These are phyloP conservation scores for Hypoxylon intermedium DNA, from an alignment of 495 filamentous ascomycete genomes.

Conservation along the genomic window DNA sequence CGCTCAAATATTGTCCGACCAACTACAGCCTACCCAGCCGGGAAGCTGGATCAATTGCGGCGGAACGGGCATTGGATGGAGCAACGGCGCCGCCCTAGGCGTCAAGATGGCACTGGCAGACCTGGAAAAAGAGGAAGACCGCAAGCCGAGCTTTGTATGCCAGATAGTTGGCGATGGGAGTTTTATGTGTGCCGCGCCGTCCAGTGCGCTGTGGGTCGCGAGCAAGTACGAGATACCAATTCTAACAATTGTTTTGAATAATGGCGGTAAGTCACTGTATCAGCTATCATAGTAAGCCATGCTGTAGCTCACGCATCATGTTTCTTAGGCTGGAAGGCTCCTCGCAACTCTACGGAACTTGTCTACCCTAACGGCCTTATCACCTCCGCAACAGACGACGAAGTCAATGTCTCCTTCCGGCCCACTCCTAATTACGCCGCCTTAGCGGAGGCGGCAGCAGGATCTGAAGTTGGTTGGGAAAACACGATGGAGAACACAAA, in stretches of 20 bases:
- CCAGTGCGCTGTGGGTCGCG: conserved; percentile 46
- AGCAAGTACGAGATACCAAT: conserved; percentile 46
- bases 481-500: conserved; percentile 4
- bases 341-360: conserved; percentile 39
- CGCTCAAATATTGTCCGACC: conserved; percentile 39
- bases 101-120: conserved; percentile 42
- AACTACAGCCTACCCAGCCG: conserved; percentile 42
- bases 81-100: conserved; percentile 45
- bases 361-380: conserved; percentile 43
- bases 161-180: conserved; percentile 48
- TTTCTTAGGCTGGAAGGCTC: conserved; percentile 44
- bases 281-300: too few relatives aligned
- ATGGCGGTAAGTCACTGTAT: conserved; percentile 41
- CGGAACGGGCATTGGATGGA: conserved; percentile 50
- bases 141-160: conserved; percentile 30
- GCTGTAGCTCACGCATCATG: too few relatives aligned
- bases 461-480: conserved; percentile 22
- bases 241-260: conserved; percentile 49
- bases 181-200: conserved; percentile 44
- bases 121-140: background rate
- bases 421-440: conserved; percentile 35
- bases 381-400: conserved; percentile 29
- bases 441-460: conserved; percentile 34
- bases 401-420: conserved; percentile 37
- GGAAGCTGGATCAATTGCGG: conserved; percentile 48